phyloP scores from a whole-genome alignment of 2,329 filamentous ascomycete genomes.

The Colletotrichum tanaceti region DNA sequence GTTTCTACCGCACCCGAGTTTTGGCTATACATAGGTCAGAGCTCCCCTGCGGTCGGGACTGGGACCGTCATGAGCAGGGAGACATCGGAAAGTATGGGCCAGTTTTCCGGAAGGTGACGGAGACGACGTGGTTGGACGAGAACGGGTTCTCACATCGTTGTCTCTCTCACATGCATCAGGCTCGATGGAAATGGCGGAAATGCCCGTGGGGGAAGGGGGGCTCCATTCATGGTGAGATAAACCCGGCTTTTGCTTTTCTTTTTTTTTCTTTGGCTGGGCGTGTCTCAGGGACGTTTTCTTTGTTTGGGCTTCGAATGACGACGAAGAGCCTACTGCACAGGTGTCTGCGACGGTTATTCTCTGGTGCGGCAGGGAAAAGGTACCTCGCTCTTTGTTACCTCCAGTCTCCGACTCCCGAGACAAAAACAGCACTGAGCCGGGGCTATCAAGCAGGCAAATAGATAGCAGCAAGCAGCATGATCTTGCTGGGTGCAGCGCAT shows the following conservation, averaged over 20 bases:
- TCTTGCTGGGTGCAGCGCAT: conserved; percentile 35
- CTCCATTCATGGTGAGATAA: background rate
- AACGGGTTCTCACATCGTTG: conserved; percentile 1
- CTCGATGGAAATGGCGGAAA: conserved; percentile 2
- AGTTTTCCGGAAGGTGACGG: conserved; percentile 35
- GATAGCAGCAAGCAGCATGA: conserved; percentile 17
- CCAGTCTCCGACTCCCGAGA: conserved; percentile 28
- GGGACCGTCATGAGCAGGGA: conserved; percentile 23
- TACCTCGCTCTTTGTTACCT: conserved; percentile 24
- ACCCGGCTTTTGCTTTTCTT: background rate
- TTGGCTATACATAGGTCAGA: conserved; percentile 38
- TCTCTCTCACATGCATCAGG: conserved; percentile 33
- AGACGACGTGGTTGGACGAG: conserved; percentile 4
- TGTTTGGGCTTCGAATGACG: conserved; percentile 23
- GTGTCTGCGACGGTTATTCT: conserved; percentile 33
- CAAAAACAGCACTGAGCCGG: conserved; percentile 14
- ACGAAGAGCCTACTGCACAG: conserved; percentile 8
- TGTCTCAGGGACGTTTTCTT: conserved; percentile 32
- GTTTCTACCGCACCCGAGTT: conserved; percentile 37
- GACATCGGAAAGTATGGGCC: conserved; percentile 22
- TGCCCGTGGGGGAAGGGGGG: background rate
- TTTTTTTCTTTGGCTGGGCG: conserved; percentile 8
- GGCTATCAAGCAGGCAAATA: conserved; percentile 10
- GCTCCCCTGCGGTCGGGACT: conserved; percentile 40
- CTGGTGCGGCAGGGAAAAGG: conserved; percentile 20